These are phyloP conservation scores for Aspergillus novofumigatus DNA, from an alignment of 2,329 filamentous ascomycete genomes.

Conservation along the genomic window DNA sequence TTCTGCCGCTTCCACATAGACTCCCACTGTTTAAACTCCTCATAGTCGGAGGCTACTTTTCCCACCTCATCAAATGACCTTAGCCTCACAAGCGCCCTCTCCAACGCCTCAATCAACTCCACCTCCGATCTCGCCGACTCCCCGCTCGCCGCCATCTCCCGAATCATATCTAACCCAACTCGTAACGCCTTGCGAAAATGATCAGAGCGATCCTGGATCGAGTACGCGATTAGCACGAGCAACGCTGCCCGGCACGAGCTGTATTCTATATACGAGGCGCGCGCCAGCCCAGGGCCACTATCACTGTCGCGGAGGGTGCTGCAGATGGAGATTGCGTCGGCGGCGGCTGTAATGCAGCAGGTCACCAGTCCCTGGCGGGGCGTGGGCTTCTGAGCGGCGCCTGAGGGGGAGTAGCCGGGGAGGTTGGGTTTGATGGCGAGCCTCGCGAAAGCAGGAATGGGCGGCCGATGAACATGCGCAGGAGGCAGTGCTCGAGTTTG, in stretches of 20 bases:
- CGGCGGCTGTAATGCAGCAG: slow-evolving; percentile 26
- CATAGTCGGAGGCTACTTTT: slow-evolving; percentile 9
- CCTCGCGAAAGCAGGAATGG: slow-evolving; percentile 41
- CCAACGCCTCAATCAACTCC: slow-evolving; percentile 27
- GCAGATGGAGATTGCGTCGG: slow-evolving; percentile 23
- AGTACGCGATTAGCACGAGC: slow-evolving; percentile 32
- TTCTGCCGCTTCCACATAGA: slow-evolving; percentile 5
- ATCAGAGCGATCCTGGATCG: slow-evolving; percentile 23
- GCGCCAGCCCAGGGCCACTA: slow-evolving; percentile 22
- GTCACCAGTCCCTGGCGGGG: slow-evolving; percentile 16
- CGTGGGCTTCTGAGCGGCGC: neutral
- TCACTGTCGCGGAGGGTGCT: slow-evolving; percentile 17
- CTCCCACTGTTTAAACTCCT: slow-evolving; percentile 19
- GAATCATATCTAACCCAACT: slow-evolving; percentile 26
- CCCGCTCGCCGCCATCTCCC: slow-evolving; percentile 27
- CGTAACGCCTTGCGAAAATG: slow-evolving; percentile 18
- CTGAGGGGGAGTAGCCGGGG: neutral
- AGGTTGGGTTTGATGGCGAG: neutral
- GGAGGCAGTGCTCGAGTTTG: slow-evolving; percentile 45
- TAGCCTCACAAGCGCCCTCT: slow-evolving; percentile 20
- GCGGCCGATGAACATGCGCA: slow-evolving; percentile 49
- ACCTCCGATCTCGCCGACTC: slow-evolving; percentile 31
- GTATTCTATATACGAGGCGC: slow-evolving; percentile 34
- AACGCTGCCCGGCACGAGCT: slow-evolving; percentile 33
- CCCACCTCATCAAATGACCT: slow-evolving; percentile 2